Percentiles rank a stretch among this genome's conserved stretches.
These are phyloP conservation scores for Termitomyces sp. DNA, from an alignment of 768 basidiomycete species.

Conservation along the genomic window DNA sequence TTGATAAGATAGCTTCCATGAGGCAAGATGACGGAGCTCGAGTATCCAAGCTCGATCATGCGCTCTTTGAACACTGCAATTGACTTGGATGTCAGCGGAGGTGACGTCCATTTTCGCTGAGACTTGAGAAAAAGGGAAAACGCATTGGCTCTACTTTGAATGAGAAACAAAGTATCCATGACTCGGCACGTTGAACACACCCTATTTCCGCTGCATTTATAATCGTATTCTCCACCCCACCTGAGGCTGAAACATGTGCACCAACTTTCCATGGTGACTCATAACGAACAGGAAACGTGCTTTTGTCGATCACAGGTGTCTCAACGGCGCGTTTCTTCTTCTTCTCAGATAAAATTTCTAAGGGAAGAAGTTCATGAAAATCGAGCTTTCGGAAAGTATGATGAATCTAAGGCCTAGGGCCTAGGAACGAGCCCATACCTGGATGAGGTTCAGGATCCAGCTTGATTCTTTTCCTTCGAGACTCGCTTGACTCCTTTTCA, in stretches of 20 bases:
- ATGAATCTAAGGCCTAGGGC: neutral
- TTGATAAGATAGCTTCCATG: slow-evolving; percentile 88
- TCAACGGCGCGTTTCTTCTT: slow-evolving; percentile 11
- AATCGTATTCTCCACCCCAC: slow-evolving; percentile 72
- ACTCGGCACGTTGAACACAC: slow-evolving; percentile 27
- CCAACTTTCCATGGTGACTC: slow-evolving; percentile 63
- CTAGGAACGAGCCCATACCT: neutral
- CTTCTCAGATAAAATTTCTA: neutral
- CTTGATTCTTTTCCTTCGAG: slow-evolving; percentile 9
- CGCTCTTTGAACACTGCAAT: slow-evolving; percentile 55
- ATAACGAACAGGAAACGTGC: slow-evolving; percentile 22
- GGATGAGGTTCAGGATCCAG: neutral
- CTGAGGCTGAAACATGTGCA: slow-evolving; percentile 78
- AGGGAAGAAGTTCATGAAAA: neutral
- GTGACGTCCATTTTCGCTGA: slow-evolving; percentile 75
- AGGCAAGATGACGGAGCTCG: slow-evolving; percentile 58
- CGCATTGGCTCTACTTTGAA: slow-evolving; percentile 56
- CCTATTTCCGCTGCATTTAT: slow-evolving; percentile 66
- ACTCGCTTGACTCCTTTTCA: neutral
- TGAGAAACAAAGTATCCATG: neutral
- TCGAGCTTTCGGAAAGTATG: neutral
- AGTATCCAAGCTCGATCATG: slow-evolving; percentile 58
- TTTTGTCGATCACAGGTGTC: slow-evolving; percentile 10
- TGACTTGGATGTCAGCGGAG: slow-evolving; percentile 45
- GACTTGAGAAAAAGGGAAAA: slow-evolving; percentile 84